Base-by-base conservation (phyloP, 768 basidiomycete species). In the Pisolithus albus region DNA sequence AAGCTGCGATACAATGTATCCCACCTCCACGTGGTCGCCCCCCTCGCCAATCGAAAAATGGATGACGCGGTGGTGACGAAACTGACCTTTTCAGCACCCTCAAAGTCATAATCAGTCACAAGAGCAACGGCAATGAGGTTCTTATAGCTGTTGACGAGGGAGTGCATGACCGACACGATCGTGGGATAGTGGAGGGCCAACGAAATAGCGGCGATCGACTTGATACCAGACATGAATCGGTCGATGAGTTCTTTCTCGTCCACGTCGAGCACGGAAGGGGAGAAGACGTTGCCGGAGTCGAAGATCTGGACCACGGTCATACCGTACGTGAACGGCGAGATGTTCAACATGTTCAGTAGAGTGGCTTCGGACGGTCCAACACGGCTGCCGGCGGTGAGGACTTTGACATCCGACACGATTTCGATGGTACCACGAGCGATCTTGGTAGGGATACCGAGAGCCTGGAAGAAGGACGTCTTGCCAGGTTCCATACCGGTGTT, bases 381-480 rank as follows among this genome's bases (percentile, higher is more conserved):
- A 77, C 92, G 90, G 59, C 83, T 86, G 55, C 94, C 94, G 50
- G 85, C 90, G 43, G 75, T 74, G 65, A 99, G 91, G 77, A 99
- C 94, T 75, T 94, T 86, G 67, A 98, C 86, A 66, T 98, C 94
- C 58, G 85, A 81, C 54, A 96, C 91, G 69, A 98, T 99, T 91
- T 99, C 96, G 63, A 99, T 98, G 50, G 96, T 98, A 80, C 96
- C 96, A 84, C 96, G 88, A 47, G 96, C 94, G 60, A 99, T 98
- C 83, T 99, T 99, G 72, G 96, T 99, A 44, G 96, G 95, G 73
- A 99, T 94, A 77, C 88, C 86, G 67, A 99, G 86, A 52, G 96
- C 96, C 80, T 99, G 96, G 92, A 99, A 99, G 92, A 98, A 99
- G 63, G 96, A 96, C 55, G 96, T 99, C 82, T 99, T 99, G 66